Evolutionary conservation across 345 rosid genomes (phyloP), one percentile per base, ranked within the genome.

Genomic region (Corchorus capsularis): DNA sequence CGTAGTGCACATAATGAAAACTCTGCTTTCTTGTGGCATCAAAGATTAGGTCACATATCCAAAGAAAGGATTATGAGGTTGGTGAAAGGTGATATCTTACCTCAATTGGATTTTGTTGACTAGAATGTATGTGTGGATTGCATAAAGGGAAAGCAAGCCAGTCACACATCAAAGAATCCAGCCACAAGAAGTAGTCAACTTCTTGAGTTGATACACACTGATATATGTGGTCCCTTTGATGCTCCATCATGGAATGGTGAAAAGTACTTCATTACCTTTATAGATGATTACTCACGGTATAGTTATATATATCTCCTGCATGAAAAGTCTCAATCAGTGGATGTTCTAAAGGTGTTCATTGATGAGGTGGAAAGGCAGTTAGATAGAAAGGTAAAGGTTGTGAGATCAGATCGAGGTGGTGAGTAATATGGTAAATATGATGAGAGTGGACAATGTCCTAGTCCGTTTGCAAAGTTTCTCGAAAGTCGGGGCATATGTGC

Each of bases 311-410:
- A 45, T 19, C 16, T 66, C 3, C 16, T 66, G 2, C 11, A 43
- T 41, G 71, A 66, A 45, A 66, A 66, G 17, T 66, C 52, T 66
- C 53, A 66, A 66, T 17, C 15, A 45, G 13, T 66, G 5, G 53
- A 66, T 8, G 7, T 12, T 7, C 16, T 66, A 66, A 59, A 59
- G n/a, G n/a, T n/a, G n/a, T n/a, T n/a, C n/a, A n/a, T n/a, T n/a
- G n/a, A n/a, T n/a, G n/a, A n/a, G n/a, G n/a, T n/a, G n/a, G n/a
- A n/a, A n/a, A n/a, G 63, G 5, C 13, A 59, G 16, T 4, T 59
- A 19, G 35, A 19, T 8, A 59, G 3, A 6, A 66, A 41, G n/a
- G n/a, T n/a, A 6, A 32, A 78, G 72, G 72, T 55, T 54, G 20
- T n/a, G 53, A 50, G n/a, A n/a, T n/a, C n/a, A n/a, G n/a, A n/a